phyloP scores from a whole-genome alignment of 2,329 filamentous ascomycete species.

The Trichoderma sp. region DNA sequence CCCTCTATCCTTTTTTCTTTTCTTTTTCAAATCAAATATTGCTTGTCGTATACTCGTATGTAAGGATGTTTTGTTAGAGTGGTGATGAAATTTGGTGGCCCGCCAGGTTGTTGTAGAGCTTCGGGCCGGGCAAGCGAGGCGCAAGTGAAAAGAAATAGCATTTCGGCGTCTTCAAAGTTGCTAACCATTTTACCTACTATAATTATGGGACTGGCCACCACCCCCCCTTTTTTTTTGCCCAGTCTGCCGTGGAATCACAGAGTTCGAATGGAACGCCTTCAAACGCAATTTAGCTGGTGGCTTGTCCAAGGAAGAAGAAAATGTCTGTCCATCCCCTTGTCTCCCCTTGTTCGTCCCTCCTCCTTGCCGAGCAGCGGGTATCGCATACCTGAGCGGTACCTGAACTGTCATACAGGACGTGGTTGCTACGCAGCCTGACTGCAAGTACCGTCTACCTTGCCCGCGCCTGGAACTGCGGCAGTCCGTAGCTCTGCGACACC shows the following conservation, averaged over 20 bases:
- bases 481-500: background rate
- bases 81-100: background rate
- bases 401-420: too few species aligned
- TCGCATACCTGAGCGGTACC: background rate
- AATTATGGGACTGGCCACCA: background rate
- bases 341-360: background rate
- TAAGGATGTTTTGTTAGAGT: background rate
- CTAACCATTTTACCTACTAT: background rate
- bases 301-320: background rate
- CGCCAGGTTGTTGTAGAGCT: background rate
- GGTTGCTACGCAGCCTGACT: too few species aligned
- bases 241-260: background rate
- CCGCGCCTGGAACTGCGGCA: background rate
- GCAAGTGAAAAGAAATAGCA: background rate
- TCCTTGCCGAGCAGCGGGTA: background rate
- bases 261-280: background rate
- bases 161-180: background rate
- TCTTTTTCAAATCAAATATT: background rate
- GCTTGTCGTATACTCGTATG: background rate
- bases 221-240: background rate
- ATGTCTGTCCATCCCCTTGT: background rate
- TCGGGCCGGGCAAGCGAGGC: background rate
- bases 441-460: background rate
- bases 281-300: constrained; percentile 7
- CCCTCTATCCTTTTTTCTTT: background rate